Base-by-base conservation (phyloP, 169 alveolate species). In the Plasmodium vivax region DNA sequence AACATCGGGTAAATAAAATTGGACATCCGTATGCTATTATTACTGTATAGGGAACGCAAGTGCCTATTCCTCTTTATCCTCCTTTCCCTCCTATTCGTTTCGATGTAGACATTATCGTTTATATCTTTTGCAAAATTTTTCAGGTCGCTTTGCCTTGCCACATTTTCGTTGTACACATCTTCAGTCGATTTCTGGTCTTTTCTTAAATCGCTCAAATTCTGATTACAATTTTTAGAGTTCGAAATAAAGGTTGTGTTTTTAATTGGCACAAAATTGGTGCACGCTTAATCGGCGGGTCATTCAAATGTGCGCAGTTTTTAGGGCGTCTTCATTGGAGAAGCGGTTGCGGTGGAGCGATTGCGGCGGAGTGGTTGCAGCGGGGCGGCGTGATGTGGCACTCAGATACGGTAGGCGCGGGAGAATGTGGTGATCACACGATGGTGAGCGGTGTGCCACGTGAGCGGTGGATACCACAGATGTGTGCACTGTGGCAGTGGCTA, bases 1-100 rank as follows among this genome's bases (percentile, higher is more conserved):
- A 95, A 95, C 43, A 95, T 80, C 30, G 97, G 97, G 19, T 95
- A 94, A 83, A 95, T 91, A 80, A 95, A 93, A 62, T 95, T 95
- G 0, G 97, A 93, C 6, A 96, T 93, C 85, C 92, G 92, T 77
- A 95, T 96, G 68, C 93, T 85, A 77, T 83, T 93, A 74, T 95
- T 96, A 74, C 94, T 90, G 74, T 90, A 90, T 27, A 90, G 62
- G 27, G 94, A 80, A 2, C 82, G 88, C 73, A 90, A 80, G 34
- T 90, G 79, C 32, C 80, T 90, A 80, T 90, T 90, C 54, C 84
- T 90, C 56, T 90, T 90, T 90, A 90, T 90, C 51, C 94, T 23
- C 51, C 94, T 79, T 58, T 47, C 94, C 16, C 94, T 80, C 36
- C 94, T 90, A 68, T 90, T 90, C 51, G 94, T 90, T 80, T 90